Evolutionary conservation across 2,329 filamentous ascomycete species (phyloP).

Genomic region (Lecanosticta acicola): DNA sequence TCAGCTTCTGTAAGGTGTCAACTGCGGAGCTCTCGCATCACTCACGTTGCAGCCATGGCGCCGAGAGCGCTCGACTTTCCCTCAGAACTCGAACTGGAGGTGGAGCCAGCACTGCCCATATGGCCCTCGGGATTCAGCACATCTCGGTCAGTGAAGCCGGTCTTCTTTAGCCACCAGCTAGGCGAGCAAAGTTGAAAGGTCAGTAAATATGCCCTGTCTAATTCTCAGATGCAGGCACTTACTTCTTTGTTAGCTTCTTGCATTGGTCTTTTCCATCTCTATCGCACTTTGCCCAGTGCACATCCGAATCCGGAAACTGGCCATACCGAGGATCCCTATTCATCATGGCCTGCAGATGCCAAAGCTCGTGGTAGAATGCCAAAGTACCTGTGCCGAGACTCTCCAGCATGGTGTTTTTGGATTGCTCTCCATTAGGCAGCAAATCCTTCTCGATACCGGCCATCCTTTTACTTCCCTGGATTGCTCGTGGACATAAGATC

Average conservation of each 20-base stretch:
- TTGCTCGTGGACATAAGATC: not conserved
- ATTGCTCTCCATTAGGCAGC: not conserved
- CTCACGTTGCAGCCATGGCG: too few relatives aligned
- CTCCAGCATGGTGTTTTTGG: not conserved
- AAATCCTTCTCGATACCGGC: not conserved
- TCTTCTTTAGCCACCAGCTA: slow-evolving; percentile 2
- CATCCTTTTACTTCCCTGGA: not conserved
- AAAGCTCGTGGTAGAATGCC: slow-evolving; percentile 5
- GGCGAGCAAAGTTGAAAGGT: not conserved
- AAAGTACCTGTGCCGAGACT: not conserved
- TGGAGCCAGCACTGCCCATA: too few relatives aligned
- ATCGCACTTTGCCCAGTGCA: not conserved
- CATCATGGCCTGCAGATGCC: not conserved
- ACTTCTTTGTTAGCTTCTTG: not conserved
- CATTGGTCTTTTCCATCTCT: not conserved
- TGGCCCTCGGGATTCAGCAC: too few relatives aligned
- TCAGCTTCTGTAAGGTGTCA: too few relatives aligned
- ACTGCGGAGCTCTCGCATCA: too few relatives aligned
- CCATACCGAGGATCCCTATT: not conserved
- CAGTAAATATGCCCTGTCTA: too few relatives aligned
- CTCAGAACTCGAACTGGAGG: not conserved
- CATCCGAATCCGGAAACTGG: not conserved
- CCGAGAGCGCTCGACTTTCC: too few relatives aligned
- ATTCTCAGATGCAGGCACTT: too few relatives aligned
- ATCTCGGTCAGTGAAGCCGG: not conserved